phyloP scores from a whole-genome alignment of 108 stramenopile species.

The Skeletonema potamos region DNA sequence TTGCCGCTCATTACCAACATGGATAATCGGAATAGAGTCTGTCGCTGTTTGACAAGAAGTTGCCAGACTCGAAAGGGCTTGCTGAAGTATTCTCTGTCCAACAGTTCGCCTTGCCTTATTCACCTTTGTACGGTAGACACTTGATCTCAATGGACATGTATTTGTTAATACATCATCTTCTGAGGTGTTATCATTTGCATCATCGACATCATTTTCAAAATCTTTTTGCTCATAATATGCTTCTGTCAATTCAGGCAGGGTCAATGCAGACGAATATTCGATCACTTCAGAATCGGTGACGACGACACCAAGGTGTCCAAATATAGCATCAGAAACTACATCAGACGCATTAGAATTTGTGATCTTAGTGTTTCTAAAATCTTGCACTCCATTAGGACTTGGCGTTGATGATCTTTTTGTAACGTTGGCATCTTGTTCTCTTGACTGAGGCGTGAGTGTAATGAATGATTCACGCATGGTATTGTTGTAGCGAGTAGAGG shows the following conservation, averaged over 20 bases:
- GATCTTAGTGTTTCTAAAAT: slow-evolving; percentile 1
- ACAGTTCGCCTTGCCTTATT: not conserved
- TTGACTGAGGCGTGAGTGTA: not conserved
- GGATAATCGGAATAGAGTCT: not conserved
- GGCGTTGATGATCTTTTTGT: slow-evolving; percentile 39
- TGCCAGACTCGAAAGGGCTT: slow-evolving; percentile 1
- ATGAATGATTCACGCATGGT: not conserved
- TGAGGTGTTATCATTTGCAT: too few species aligned
- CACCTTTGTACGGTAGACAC: not conserved
- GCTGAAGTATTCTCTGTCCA: not conserved
- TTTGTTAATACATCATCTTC: not conserved
- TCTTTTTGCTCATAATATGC: not conserved
- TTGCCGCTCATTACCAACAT: slow-evolving; percentile 26
- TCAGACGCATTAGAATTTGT: not conserved
- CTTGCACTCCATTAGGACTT: slow-evolving; percentile 14
- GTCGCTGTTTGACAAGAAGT: not conserved
- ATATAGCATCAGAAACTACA: slow-evolving; percentile 14
- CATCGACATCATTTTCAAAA: not conserved
- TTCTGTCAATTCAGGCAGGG: slow-evolving; percentile 10
- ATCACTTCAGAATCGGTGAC: slow-evolving; percentile 1
- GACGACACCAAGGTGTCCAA: slow-evolving; percentile 6
- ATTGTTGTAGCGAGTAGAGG: not conserved
- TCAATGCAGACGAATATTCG: not conserved
- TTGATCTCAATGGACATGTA: not conserved
- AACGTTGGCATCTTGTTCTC: slow-evolving; percentile 9